Conservation (phyloP, 106 monocot species). For the Hemerocallis citrina region DNA sequence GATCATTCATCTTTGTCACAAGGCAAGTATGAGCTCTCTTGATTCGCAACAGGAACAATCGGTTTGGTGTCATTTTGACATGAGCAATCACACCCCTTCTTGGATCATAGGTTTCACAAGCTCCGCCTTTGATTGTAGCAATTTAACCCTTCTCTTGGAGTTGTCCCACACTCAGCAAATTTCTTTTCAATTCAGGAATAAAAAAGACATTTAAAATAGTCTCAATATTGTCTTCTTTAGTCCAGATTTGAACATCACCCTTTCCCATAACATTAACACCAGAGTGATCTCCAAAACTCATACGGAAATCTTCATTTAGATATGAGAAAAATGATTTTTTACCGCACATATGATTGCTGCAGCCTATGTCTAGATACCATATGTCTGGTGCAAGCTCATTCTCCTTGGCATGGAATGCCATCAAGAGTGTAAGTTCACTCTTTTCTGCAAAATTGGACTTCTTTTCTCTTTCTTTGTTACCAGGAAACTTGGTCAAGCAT, state of each 20-base stretch:
- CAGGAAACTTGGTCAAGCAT: too few species aligned
- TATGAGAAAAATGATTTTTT: slow-evolving; percentile 10
- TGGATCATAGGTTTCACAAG: slow-evolving; percentile 9
- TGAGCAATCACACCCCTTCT: not conserved
- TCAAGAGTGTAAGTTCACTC: too few species aligned
- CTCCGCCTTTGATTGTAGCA: not conserved
- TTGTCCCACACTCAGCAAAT: slow-evolving; percentile 18
- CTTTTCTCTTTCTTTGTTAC: too few species aligned
- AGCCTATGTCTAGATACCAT: too few species aligned
- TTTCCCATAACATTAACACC: slow-evolving; percentile 8
- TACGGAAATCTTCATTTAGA: slow-evolving; percentile 17
- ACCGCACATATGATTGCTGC: too few species aligned
- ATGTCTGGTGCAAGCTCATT: too few species aligned
- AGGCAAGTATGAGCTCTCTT: too few species aligned
- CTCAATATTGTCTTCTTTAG: slow-evolving; percentile 6
- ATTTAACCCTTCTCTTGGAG: slow-evolving; percentile 12
- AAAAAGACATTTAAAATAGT: slow-evolving; percentile 12
- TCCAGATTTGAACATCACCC: slow-evolving; percentile 5
- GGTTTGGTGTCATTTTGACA: slow-evolving; percentile 5
- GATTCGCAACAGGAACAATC: slow-evolving; percentile 4
- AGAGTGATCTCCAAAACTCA: slow-evolving; percentile 14
- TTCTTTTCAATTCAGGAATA: slow-evolving; percentile 7
- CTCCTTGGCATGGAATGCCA: too few species aligned
- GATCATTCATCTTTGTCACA: too few species aligned
- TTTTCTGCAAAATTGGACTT: too few species aligned